phyloP scores from a whole-genome alignment of 352 stramenopile genomes.

The Plasmopara halstedii region DNA sequence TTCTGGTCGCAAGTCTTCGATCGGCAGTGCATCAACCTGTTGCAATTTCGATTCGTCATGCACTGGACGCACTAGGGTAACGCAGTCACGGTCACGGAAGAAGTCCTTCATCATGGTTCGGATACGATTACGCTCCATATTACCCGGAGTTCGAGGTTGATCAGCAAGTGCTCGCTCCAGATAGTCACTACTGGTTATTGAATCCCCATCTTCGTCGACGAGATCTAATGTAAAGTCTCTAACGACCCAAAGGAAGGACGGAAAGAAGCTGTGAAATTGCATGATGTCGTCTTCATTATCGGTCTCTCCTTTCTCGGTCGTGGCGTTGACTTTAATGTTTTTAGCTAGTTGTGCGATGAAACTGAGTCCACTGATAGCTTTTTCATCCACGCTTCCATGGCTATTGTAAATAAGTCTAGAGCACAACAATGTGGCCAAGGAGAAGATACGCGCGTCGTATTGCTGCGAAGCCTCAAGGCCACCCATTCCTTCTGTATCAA shows the following conservation, averaged over 20 bases:
- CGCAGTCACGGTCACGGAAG: constrained; percentile 71
- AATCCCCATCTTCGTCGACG: constrained; percentile 75
- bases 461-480: constrained; percentile 76
- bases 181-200: constrained; percentile 76
- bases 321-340: constrained; percentile 70
- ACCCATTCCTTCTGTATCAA: constrained; percentile 84
- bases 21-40: constrained; percentile 59
- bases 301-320: constrained; percentile 17
- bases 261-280: constrained; percentile 83
- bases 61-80: constrained; percentile 77
- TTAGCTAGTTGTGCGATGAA: constrained; percentile 86
- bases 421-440: constrained; percentile 74
- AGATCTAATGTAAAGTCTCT: constrained; percentile 85
- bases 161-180: constrained; percentile 67
- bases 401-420: constrained; percentile 88
- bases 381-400: constrained; percentile 78
- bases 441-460: constrained; percentile 86
- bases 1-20: constrained; percentile 59
- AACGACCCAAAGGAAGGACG: constrained; percentile 84
- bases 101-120: constrained; percentile 82
- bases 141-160: constrained; percentile 57
- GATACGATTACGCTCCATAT: constrained; percentile 72
- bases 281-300: constrained; percentile 44
- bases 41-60: constrained; percentile 74
- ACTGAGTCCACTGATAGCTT: constrained; percentile 72